Evolutionary conservation across 176 grass and related monocot genomes (phyloP).

Genomic region (Carex scoparia): DNA sequence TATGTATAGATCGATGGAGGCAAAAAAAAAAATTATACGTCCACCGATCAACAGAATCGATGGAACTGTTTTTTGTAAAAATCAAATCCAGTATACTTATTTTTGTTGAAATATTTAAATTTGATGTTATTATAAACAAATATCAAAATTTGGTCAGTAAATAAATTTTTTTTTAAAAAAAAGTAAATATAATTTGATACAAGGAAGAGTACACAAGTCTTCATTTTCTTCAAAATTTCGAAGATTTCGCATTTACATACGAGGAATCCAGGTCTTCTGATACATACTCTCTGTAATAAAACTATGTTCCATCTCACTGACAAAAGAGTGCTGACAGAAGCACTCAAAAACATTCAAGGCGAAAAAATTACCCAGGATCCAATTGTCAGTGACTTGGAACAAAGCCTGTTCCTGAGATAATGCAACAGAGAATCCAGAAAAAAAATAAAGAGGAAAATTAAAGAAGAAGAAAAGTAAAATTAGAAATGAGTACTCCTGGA

Average conservation of each 20-base stretch:
- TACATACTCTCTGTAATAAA: not conserved
- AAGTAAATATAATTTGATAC: not conserved
- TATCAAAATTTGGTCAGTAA: no score
- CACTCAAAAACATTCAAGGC: not conserved
- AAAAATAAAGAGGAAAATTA: not conserved
- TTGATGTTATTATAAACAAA: no score
- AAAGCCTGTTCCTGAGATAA: not conserved
- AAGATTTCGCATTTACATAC: not conserved
- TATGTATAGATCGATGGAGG: no score
- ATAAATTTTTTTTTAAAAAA: no score
- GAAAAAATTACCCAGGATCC: not conserved
- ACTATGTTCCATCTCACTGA: not conserved
- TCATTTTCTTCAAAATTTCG: not conserved
- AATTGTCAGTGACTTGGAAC: not conserved
- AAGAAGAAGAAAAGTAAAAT: not conserved
- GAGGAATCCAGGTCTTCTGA: not conserved
- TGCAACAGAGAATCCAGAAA: not conserved
- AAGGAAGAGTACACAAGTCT: not conserved
- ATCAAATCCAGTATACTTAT: no score
- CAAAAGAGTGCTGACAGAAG: not conserved
- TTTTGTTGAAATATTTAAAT: no score
- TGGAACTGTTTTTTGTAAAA: no score
- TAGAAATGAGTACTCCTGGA: slow-evolving; percentile 22
- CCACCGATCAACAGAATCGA: no score
- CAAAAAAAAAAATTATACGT: no score